Evolutionary conservation across 1,284 basidiomycete species (phyloP), one percentile per base, ranked within the genome.

Genomic region (Heterobasidion annosum): DNA sequence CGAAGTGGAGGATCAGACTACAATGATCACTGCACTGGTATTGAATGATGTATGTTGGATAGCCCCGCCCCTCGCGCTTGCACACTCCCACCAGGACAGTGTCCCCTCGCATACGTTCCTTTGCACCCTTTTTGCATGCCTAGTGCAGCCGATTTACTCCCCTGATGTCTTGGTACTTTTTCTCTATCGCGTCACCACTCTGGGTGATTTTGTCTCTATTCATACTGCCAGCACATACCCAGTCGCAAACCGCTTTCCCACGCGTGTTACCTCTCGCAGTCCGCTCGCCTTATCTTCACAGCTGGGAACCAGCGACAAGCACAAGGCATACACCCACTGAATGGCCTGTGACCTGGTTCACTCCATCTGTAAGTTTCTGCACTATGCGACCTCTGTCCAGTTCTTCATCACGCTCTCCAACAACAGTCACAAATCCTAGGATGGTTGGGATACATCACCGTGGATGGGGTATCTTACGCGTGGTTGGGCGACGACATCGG

Each of bases 221-320:
- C 34, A 45, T 42, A 18, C 54, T 15, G 13, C 48, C 2, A 35
- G 54, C 58, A 6, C 58, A 56, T 10, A 40, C 37, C 37, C 37
- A 40, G 37, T 25, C 25, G 52, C 55, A 55, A 35, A 49, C 56
- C 1, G 9, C 52, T 37, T 50, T 52, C 34, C 64, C 67, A 5
- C 50, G 62, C 5, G 58, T 63, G 16, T 52, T 65, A 51, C 69
- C 67, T 25, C 63, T 70, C 13, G 67, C 69, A 5, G 67, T 70
- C 12, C 60, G 67, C 16, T 67, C 69, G n/a, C 68, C 69, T 7
- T 71, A 69, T 53, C 59, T 71, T 2, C 66, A 62, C 13, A 51
- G 59, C 19, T 70, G 66, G 63, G 45, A 65, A 19, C 19, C 55
- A 51, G 58, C 48, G 49, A 57, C 45, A 10, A 48, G 34, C n/a